Percentiles rank a stretch among this genome's conserved stretches.
Conservation (phyloP, 2,329 filamentous ascomycete genomes). For the Zasmidium angulare region DNA sequence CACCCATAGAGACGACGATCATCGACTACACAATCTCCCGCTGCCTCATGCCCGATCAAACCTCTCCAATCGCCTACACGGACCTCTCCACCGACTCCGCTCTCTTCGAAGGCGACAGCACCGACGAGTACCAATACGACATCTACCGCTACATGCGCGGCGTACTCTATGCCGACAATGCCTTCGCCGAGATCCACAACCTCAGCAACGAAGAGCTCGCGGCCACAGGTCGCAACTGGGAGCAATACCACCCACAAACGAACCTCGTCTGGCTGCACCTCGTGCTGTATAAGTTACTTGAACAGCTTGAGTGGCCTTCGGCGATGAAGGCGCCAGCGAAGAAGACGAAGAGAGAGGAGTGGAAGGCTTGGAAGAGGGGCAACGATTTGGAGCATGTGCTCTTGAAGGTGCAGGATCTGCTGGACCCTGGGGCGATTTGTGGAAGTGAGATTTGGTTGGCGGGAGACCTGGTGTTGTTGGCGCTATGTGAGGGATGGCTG, state of each 20-base stretch:
- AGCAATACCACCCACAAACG: constrained; percentile 57
- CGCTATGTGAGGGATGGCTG: constrained; percentile 37
- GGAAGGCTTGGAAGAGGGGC: constrained; percentile 37
- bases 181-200: constrained; percentile 37
- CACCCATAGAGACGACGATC: constrained; percentile 60
- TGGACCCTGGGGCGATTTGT: constrained; percentile 38
- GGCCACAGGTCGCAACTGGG: constrained; percentile 44
- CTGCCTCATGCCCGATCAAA: constrained; percentile 47
- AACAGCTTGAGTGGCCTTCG: constrained; percentile 38
- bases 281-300: constrained; percentile 57
- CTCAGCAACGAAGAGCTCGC: constrained; percentile 22
- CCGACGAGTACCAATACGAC: constrained; percentile 55
- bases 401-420: constrained; percentile 36
- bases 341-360: constrained; percentile 7
- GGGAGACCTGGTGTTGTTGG: constrained; percentile 34
- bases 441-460: constrained; percentile 25
- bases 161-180: constrained; percentile 40
- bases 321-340: constrained; percentile 20
- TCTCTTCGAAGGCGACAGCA: constrained; percentile 49
- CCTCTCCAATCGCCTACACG: constrained; percentile 41
- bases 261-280: constrained; percentile 66
- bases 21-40: constrained; percentile 69
- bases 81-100: constrained; percentile 47
- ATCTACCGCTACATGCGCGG: constrained; percentile 56
- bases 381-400: constrained; percentile 39